Percentiles rank a stretch among this genome's conserved stretches.
Conservation (phyloP, 331 rosid species). For the Dryas integrifolia region DNA sequence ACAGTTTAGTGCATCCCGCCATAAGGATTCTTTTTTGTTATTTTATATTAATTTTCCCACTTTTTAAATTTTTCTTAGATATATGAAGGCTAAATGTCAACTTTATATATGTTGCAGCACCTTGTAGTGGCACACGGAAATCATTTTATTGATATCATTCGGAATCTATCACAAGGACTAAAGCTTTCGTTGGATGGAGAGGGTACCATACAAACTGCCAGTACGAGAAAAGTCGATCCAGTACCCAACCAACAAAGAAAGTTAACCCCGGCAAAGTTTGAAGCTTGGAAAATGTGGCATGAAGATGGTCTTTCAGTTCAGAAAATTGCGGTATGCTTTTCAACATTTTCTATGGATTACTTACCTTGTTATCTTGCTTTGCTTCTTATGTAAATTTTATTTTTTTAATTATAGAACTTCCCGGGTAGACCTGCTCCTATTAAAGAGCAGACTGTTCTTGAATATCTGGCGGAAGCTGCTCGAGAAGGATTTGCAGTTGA, state of each 20-base stretch:
- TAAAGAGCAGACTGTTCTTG: slow-evolving; percentile 67
- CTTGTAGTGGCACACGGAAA: slow-evolving; percentile 65
- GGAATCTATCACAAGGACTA: slow-evolving; percentile 47
- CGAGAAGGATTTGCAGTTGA: slow-evolving; percentile 67
- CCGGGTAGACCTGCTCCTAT: slow-evolving; percentile 82
- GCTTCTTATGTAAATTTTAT: background rate
- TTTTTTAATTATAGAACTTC: slow-evolving; percentile 45
- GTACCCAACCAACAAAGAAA: slow-evolving; percentile 38
- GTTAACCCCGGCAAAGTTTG: slow-evolving; percentile 60
- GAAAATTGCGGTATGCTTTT: slow-evolving; percentile 66
- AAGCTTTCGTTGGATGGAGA: slow-evolving; percentile 65
- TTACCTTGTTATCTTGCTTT: slow-evolving; percentile 17
- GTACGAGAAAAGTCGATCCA: slow-evolving; percentile 43
- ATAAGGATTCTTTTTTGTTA: background rate
- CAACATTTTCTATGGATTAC: slow-evolving; percentile 4
- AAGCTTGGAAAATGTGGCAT: slow-evolving; percentile 89
- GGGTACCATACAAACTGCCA: slow-evolving; percentile 41
- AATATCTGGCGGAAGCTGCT: slow-evolving; percentile 73
- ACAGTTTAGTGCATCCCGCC: background rate
- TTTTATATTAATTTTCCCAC: background rate
- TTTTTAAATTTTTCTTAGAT: background rate
- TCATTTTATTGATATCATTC: slow-evolving; percentile 55
- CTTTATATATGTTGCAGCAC: slow-evolving; percentile 53
- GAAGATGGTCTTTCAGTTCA: slow-evolving; percentile 63
- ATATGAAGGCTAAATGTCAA: slow-evolving; percentile 29